phyloP scores from a whole-genome alignment of 768 basidiomycete species.

The Leccinum obscurum region DNA sequence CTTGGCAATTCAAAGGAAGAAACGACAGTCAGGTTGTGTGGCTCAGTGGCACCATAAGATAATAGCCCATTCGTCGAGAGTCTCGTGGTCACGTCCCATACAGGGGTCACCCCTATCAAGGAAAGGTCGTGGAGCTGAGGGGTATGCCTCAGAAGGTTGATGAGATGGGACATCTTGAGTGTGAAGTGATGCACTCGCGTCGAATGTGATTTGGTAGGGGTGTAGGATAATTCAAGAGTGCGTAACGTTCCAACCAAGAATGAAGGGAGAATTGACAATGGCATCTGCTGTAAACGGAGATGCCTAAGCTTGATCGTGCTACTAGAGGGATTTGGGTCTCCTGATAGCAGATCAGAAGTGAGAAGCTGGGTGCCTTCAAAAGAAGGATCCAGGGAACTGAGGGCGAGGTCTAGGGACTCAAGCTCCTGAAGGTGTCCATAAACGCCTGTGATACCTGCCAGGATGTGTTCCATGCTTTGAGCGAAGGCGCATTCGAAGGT shows the following conservation, averaged over 20 bases:
- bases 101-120: conserved; percentile 43
- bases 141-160: conserved; percentile 37
- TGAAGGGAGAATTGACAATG: conserved; percentile 38
- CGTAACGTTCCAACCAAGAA: conserved; percentile 40
- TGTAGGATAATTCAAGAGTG: conserved; percentile 44
- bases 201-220: conserved; percentile 28
- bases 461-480: conserved; percentile 30
- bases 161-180: conserved; percentile 42
- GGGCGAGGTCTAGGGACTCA: conserved; percentile 32
- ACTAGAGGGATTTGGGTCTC: conserved; percentile 4
- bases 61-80: conserved; percentile 13
- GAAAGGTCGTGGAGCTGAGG: conserved; percentile 44
- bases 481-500: conserved; percentile 34
- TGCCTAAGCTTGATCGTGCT: conserved; percentile 23
- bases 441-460: conserved; percentile 21
- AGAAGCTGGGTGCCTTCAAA: conserved; percentile 30
- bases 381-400: conserved; percentile 27
- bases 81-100: conserved; percentile 34
- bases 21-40: conserved; percentile 7
- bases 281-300: conserved; percentile 45
- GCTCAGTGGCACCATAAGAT: conserved; percentile 8
- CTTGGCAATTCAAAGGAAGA: conserved; percentile 36
- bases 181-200: conserved; percentile 31
- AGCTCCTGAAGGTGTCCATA: conserved; percentile 24
- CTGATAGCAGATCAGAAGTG: conserved; percentile 18